Conservation (phyloP, 2,329 filamentous ascomycete genomes). For the Penicillium sp. region DNA sequence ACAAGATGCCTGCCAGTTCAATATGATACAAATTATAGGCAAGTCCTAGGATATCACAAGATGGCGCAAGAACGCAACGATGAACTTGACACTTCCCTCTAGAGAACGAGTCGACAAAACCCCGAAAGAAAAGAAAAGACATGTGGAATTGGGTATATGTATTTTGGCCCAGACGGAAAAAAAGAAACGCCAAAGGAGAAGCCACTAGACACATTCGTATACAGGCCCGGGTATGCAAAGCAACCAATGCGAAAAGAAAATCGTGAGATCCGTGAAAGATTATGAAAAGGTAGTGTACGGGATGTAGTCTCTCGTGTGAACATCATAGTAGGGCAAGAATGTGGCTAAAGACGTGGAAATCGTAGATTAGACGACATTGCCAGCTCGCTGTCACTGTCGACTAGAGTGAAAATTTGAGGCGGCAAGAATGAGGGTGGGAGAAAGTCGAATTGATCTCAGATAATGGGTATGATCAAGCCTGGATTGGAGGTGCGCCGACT, state of each 20-base stretch:
- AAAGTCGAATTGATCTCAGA: neutral
- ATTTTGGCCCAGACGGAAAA: neutral
- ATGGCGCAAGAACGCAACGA: neutral
- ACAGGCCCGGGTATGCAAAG: conserved; percentile 1
- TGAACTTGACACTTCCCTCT: neutral
- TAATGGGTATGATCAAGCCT: neutral
- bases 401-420: neutral
- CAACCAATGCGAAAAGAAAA: conserved; percentile 1
- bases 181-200: conserved; percentile 3
- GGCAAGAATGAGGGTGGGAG: neutral
- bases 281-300: no score
- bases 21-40: neutral
- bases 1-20: neutral
- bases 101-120: neutral
- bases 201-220: conserved; percentile 3
- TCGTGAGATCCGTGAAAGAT: conserved; percentile 1
- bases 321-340: neutral
- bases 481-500: neutral
- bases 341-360: neutral
- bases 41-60: neutral
- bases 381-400: neutral
- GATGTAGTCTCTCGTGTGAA: neutral
- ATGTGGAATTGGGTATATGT: conserved; percentile 5
- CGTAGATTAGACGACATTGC: neutral
- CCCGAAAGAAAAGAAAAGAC: neutral